Percentiles rank a stretch among this genome's conserved stretches.
Evolutionary conservation across 1,284 basidiomycete genomes (phyloP).

Genomic region (Trametes versicolor): DNA sequence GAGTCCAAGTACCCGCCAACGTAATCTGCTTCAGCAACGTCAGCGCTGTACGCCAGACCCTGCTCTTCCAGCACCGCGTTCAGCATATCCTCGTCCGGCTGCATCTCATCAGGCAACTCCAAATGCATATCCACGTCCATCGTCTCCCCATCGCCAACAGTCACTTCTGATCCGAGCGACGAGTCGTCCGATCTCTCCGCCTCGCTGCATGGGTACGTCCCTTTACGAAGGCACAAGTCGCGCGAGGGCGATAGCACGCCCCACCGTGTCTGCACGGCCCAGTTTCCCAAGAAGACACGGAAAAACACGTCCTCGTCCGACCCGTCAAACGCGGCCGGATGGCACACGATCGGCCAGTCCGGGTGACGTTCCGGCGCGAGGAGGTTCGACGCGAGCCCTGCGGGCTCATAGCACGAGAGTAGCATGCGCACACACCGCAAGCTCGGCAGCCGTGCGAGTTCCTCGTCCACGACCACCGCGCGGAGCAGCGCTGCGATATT

Average conservation of each 20-base stretch:
- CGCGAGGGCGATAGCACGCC: slow-evolving; percentile 15
- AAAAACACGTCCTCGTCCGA: slow-evolving; percentile 8
- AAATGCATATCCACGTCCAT: neutral
- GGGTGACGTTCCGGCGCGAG: neutral
- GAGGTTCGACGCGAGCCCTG: neutral
- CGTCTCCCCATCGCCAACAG: neutral
- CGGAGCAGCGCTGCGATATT: neutral
- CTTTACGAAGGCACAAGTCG: neutral
- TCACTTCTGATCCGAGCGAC: neutral
- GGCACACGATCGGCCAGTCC: slow-evolving; percentile 24
- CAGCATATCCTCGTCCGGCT: neutral
- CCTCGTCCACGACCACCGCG: neutral
- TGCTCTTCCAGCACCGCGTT: slow-evolving; percentile 1
- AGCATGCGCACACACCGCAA: neutral
- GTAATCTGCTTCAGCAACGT: neutral
- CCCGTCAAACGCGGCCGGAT: slow-evolving; percentile 5
- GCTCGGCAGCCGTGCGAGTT: neutral
- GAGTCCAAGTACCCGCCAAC: neutral
- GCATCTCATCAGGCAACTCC: neutral
- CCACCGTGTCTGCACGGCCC: slow-evolving; percentile 21
- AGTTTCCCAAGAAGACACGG: slow-evolving; percentile 14
- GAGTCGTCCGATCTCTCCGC: no score
- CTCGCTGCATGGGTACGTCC: no score
- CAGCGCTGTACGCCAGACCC: neutral
- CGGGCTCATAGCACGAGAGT: neutral